phyloP scores from a whole-genome alignment of 2,329 filamentous ascomycete genomes.

The Cytospora piceicola region DNA sequence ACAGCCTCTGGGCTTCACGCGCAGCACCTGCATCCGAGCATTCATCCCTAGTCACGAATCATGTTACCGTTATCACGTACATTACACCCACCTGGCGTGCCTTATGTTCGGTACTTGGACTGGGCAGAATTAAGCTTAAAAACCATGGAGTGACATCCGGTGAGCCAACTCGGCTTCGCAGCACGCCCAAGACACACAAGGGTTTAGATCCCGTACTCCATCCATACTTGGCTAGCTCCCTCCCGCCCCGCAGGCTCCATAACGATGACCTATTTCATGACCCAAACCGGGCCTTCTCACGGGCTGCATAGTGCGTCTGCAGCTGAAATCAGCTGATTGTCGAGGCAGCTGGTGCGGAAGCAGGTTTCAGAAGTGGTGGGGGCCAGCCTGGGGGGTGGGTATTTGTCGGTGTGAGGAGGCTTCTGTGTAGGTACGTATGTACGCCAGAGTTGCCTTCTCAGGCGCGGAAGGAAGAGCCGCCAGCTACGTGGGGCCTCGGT shows the following conservation, averaged over 20 bases:
- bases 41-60: background rate
- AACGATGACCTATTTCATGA: constrained; percentile 10
- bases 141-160: background rate
- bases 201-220: background rate
- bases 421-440: background rate
- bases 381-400: background rate
- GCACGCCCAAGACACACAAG: constrained; percentile 1
- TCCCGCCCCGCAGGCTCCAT: constrained; percentile 1
- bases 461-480: constrained; percentile 1
- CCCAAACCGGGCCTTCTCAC: constrained; percentile 20
- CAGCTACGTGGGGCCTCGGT: background rate
- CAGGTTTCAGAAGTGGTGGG: constrained; percentile 9
- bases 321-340: constrained; percentile 15
- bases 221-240: background rate
- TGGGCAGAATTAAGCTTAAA: constrained; percentile 1
- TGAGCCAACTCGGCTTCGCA: background rate
- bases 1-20: background rate
- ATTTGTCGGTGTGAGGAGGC: background rate
- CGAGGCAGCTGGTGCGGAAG: constrained; percentile 17
- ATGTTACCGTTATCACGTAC: background rate
- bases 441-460: background rate
- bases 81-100: background rate
- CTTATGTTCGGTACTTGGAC: background rate
- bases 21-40: background rate
- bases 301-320: constrained; percentile 20